Evolutionary conservation across 768 basidiomycete species (phyloP).

Genomic region (Pholiota conissans): DNA sequence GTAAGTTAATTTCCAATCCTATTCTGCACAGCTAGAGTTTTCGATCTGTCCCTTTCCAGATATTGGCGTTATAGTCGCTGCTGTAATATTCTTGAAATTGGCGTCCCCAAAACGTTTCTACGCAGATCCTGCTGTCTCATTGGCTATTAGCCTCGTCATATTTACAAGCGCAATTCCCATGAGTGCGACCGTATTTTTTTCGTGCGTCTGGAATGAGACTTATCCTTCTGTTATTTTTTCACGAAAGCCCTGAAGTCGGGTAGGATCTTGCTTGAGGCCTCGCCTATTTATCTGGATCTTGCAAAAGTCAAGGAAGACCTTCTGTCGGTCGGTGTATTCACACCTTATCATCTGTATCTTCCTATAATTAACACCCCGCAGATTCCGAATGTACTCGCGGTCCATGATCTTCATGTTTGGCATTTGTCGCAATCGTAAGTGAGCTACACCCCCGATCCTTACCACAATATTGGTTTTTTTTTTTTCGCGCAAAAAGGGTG

Average conservation of each 20-base stretch:
- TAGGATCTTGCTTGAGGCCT: slow-evolving; percentile 52
- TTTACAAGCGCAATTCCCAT: slow-evolving; percentile 53
- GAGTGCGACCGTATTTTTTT: slow-evolving; percentile 32
- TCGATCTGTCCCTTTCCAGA: slow-evolving; percentile 29
- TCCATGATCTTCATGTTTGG: slow-evolving; percentile 58
- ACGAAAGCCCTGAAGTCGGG: slow-evolving; percentile 43
- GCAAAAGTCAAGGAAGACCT: slow-evolving; percentile 50
- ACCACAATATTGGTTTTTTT: not conserved
- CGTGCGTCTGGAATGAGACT: not conserved
- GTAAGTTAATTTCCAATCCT: slow-evolving; percentile 28
- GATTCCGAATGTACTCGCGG: slow-evolving; percentile 45
- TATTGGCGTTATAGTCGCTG: slow-evolving; percentile 54
- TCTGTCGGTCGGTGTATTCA: slow-evolving; percentile 34
- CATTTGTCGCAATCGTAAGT: slow-evolving; percentile 54
- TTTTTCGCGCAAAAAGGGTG: not conserved
- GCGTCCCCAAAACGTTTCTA: slow-evolving; percentile 47
- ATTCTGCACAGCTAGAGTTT: not conserved
- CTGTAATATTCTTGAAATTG: slow-evolving; percentile 48
- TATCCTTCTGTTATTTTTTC: not conserved
- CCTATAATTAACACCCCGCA: slow-evolving; percentile 17
- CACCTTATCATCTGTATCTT: slow-evolving; percentile 1
- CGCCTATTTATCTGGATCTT: slow-evolving; percentile 49
- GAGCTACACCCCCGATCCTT: not conserved
- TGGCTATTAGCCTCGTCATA: slow-evolving; percentile 51
- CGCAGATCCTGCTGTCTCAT: slow-evolving; percentile 53